Evolutionary conservation across 2,329 filamentous ascomycete genomes (phyloP).

Genomic region (Fusarium avenaceum): DNA sequence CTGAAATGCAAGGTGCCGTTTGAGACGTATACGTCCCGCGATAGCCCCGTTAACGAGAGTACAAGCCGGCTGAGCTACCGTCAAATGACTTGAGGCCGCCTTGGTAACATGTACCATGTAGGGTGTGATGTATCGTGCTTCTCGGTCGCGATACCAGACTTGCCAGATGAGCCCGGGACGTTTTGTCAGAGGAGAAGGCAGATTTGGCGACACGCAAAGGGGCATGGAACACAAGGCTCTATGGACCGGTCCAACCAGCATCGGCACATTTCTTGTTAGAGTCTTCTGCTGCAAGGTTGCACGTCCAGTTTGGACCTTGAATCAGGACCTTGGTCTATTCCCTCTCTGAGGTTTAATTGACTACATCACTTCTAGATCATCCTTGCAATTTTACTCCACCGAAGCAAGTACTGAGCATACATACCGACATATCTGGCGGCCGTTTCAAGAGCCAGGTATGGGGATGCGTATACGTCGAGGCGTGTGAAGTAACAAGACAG

Average conservation of each 20-base stretch:
- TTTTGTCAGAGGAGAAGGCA: slow-evolving; percentile 32
- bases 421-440: slow-evolving; percentile 31
- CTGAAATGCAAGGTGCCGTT: slow-evolving; percentile 51
- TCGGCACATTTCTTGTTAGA: slow-evolving; percentile 39
- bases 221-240: slow-evolving; percentile 34
- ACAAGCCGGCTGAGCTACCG: slow-evolving; percentile 46
- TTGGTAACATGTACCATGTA: slow-evolving; percentile 46
- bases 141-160: slow-evolving; percentile 38
- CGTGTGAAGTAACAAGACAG: slow-evolving; percentile 18
- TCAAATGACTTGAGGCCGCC: slow-evolving; percentile 45
- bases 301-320: slow-evolving; percentile 34
- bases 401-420: slow-evolving; percentile 28
- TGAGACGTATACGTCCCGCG: slow-evolving; percentile 47
- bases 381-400: slow-evolving; percentile 32
- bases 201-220: slow-evolving; percentile 44
- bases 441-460: slow-evolving; percentile 28
- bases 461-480: slow-evolving; percentile 32
- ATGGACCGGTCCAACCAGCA: slow-evolving; percentile 32
- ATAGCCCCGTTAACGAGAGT: slow-evolving; percentile 45
- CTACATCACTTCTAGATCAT: slow-evolving; percentile 16
- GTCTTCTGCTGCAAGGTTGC: slow-evolving; percentile 32
- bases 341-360: slow-evolving; percentile 23
- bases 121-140: slow-evolving; percentile 45
- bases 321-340: slow-evolving; percentile 21
- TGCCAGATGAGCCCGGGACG: slow-evolving; percentile 43